A percentile compares a stretch with the other conserved stretches of the same genome.
Conservation (phyloP, 1,284 basidiomycete species). For the Apiotrichum sp. region DNA sequence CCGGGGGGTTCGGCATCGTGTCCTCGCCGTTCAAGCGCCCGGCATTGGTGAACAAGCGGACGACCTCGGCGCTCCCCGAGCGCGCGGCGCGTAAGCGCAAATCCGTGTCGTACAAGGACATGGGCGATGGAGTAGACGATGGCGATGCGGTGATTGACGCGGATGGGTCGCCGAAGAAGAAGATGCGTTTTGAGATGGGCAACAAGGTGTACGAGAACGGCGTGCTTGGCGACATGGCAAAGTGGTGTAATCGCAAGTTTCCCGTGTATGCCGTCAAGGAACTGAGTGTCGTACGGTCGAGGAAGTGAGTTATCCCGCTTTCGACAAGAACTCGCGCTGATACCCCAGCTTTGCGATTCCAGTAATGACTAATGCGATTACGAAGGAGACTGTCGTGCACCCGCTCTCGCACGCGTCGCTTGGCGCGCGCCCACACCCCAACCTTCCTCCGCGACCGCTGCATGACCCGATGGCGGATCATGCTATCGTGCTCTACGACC, state of each 20-base stretch:
- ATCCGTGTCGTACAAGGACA: slow-evolving; percentile 69
- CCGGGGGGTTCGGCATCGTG: slow-evolving; percentile 41
- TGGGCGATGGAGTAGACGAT: slow-evolving; percentile 53
- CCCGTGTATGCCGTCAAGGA: slow-evolving; percentile 81
- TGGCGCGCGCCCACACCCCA: slow-evolving; percentile 75
- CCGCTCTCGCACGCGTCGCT: slow-evolving; percentile 68
- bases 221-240: slow-evolving; percentile 46
- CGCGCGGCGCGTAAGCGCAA: slow-evolving; percentile 68
- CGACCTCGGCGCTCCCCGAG: slow-evolving; percentile 52
- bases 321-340: neutral
- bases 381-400: slow-evolving; percentile 56
- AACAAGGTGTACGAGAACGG: slow-evolving; percentile 49
- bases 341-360: slow-evolving; percentile 73
- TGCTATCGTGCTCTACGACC: slow-evolving; percentile 95
- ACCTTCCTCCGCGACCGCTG: slow-evolving; percentile 80
- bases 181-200: slow-evolving; percentile 48
- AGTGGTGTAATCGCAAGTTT: slow-evolving; percentile 61
- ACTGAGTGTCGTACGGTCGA: slow-evolving; percentile 55
- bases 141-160: slow-evolving; percentile 47
- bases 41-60: slow-evolving; percentile 40
- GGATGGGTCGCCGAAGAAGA: slow-evolving; percentile 52
- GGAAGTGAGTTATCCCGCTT: slow-evolving; percentile 50
- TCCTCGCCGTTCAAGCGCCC: slow-evolving; percentile 73
- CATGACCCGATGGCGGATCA: slow-evolving; percentile 97
- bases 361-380: slow-evolving; percentile 77